phyloP scores from a whole-genome alignment of 140 eudicot species.

The Ambrosia hybrid region DNA sequence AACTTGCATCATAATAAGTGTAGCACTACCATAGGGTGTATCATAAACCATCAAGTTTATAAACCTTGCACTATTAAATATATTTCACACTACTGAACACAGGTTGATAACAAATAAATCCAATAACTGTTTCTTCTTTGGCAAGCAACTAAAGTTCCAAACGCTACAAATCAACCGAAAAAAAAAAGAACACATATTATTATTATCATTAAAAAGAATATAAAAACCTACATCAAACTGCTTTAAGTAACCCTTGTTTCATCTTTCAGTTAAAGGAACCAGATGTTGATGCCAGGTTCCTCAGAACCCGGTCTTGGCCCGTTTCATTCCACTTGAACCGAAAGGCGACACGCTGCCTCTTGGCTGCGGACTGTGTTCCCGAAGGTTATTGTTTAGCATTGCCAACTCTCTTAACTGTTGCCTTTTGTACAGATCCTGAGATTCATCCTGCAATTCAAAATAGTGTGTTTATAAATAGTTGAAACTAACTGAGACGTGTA shows the following conservation, averaged over 20 bases:
- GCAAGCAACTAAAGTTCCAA: conserved; percentile 36
- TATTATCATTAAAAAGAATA: conserved; percentile 1
- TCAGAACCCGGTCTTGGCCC: conserved; percentile 73
- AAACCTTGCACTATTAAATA: neutral
- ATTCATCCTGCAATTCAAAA: conserved; percentile 54
- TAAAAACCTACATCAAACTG: conserved; percentile 30
- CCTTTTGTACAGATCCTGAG: conserved; percentile 75
- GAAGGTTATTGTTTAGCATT: conserved; percentile 63
- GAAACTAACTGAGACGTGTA: too few species aligned
- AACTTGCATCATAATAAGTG: too few species aligned
- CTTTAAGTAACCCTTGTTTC: conserved; percentile 23
- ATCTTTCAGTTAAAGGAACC: conserved; percentile 22
- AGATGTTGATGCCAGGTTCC: neutral
- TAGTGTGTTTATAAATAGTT: too few species aligned
- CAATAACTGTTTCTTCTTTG: conserved; percentile 34
- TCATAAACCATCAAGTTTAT: neutral
- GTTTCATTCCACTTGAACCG: conserved; percentile 64
- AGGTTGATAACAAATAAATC: conserved; percentile 49
- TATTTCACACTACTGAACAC: conserved; percentile 23
- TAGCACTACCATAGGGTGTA: too few species aligned
- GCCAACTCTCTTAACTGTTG: conserved; percentile 84
- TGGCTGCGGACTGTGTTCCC: conserved; percentile 77
- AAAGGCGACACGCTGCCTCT: conserved; percentile 84
- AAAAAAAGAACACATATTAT: conserved; percentile 9
- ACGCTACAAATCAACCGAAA: conserved; percentile 20